phyloP scores from a whole-genome alignment of 495 filamentous ascomycete species.

The Pseudoneurospora amorphoporcata region DNA sequence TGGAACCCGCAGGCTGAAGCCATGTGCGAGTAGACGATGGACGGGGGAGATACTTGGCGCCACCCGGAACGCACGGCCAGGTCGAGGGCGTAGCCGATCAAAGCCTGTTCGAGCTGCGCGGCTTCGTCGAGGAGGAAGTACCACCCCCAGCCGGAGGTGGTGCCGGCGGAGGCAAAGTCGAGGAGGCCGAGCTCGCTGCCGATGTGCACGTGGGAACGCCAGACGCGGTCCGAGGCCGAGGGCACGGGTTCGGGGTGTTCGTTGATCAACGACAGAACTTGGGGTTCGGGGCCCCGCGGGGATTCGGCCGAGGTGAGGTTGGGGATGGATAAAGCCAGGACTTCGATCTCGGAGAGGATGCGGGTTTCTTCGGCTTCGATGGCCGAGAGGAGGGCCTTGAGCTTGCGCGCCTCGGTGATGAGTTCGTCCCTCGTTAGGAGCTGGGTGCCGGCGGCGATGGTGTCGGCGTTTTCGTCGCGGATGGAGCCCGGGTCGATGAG shows the following conservation, averaged over 20 bases:
- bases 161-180: slow-evolving; percentile 72
- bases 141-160: slow-evolving; percentile 88
- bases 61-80: slow-evolving; percentile 62
- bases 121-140: slow-evolving; percentile 87
- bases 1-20: slow-evolving; percentile 85
- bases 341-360: slow-evolving; percentile 56
- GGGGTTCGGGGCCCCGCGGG: slow-evolving; percentile 54
- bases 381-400: slow-evolving; percentile 55
- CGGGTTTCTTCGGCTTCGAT: slow-evolving; percentile 50
- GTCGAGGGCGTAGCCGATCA: slow-evolving; percentile 72
- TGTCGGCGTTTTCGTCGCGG: slow-evolving; percentile 23
- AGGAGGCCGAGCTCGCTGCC: slow-evolving; percentile 69
- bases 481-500: slow-evolving; percentile 35
- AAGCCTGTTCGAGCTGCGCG: slow-evolving; percentile 82
- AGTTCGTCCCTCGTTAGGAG: slow-evolving; percentile 34
- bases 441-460: slow-evolving; percentile 12
- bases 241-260: slow-evolving; percentile 49
- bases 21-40: slow-evolving; percentile 85
- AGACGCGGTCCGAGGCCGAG: slow-evolving; percentile 38
- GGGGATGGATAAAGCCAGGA: slow-evolving; percentile 68
- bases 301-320: slow-evolving; percentile 73
- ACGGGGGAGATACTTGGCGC: slow-evolving; percentile 69
- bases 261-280: slow-evolving; percentile 59
- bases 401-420: slow-evolving; percentile 52
- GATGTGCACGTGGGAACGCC: slow-evolving; percentile 71